phyloP scores from a whole-genome alignment of 441 rosid species.

The Adansonia madagascariensis region DNA sequence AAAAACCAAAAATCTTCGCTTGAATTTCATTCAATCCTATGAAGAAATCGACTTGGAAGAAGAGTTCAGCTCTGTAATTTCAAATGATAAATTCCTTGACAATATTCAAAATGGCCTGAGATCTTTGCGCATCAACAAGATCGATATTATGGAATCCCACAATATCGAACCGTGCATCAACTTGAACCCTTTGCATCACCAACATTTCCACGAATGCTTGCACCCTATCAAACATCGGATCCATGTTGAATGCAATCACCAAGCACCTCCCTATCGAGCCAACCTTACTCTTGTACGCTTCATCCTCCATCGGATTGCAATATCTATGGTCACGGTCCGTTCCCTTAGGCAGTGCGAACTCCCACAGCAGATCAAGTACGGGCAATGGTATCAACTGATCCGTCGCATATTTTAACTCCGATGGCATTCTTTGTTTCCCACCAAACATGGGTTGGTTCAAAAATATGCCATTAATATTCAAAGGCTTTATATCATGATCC shows the following conservation, averaged over 20 bases:
- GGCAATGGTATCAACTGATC: constrained; percentile 40
- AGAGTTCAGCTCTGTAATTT: not conserved
- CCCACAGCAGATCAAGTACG: constrained; percentile 42
- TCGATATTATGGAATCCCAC: constrained; percentile 28
- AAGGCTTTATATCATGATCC: constrained; percentile 32
- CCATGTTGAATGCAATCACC: constrained; percentile 39
- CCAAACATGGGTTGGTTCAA: constrained; percentile 51
- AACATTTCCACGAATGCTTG: constrained; percentile 31
- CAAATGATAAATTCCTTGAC: constrained; percentile 9
- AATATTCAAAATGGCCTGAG: constrained; percentile 21
- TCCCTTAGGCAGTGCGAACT: constrained; percentile 42
- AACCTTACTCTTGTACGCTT: constrained; percentile 33
- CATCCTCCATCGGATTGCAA: constrained; percentile 42
- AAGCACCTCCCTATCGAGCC: constrained; percentile 33
- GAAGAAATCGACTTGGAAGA: not conserved
- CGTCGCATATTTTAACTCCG: constrained; percentile 33
- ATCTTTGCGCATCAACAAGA: constrained; percentile 25
- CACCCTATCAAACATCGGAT: constrained; percentile 41
- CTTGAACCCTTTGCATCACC: constrained; percentile 28
- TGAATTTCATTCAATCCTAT: not conserved
- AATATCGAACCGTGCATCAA: constrained; percentile 35
- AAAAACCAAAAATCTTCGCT: not conserved
- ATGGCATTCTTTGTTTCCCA: constrained; percentile 33
- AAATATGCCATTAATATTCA: constrained; percentile 37
- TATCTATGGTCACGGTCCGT: constrained; percentile 45